Evolutionary conservation across 2,329 filamentous ascomycete genomes (phyloP).

Genomic region (Ophiocordyceps robertsii): DNA sequence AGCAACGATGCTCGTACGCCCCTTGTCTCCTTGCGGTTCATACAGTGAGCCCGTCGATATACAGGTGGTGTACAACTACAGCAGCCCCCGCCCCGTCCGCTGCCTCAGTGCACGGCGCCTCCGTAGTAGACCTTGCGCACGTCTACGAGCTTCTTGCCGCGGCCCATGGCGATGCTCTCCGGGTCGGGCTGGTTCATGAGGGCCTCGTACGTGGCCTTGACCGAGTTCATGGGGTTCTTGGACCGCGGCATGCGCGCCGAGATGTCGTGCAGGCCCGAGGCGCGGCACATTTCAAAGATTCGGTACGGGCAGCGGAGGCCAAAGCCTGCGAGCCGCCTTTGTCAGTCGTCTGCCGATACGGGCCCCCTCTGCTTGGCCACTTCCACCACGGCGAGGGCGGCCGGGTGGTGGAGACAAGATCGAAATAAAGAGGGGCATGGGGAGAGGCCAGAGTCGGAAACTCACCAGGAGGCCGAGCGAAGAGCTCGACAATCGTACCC

Average conservation of each 20-base stretch:
- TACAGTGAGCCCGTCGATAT: neutral
- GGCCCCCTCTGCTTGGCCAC: no score
- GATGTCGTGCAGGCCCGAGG: constrained; percentile 76
- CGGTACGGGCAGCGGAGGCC: constrained; percentile 82
- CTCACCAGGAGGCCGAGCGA: constrained; percentile 76
- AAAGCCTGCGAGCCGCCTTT: constrained; percentile 50
- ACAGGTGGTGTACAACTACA: neutral
- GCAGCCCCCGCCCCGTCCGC: neutral
- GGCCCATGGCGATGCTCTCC: constrained; percentile 75
- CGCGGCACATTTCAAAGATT: constrained; percentile 89
- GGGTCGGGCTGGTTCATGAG: constrained; percentile 74
- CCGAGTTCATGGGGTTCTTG: constrained; percentile 93
- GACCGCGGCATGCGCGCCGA: constrained; percentile 71
- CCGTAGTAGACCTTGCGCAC: constrained; percentile 96
- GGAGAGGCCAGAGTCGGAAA: constrained; percentile 4
- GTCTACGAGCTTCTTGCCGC: constrained; percentile 93
- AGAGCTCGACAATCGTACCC: constrained; percentile 73
- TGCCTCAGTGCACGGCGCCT: constrained; percentile 47
- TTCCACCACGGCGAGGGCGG: neutral
- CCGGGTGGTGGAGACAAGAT: no score
- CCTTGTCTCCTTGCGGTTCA: neutral
- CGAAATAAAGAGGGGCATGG: neutral
- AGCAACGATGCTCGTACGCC: no score
- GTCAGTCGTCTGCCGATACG: neutral
- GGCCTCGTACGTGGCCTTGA: constrained; percentile 81